phyloP scores from a whole-genome alignment of 2,329 filamentous ascomycete genomes.

The Pseudovirgaria hyperparasitica region DNA sequence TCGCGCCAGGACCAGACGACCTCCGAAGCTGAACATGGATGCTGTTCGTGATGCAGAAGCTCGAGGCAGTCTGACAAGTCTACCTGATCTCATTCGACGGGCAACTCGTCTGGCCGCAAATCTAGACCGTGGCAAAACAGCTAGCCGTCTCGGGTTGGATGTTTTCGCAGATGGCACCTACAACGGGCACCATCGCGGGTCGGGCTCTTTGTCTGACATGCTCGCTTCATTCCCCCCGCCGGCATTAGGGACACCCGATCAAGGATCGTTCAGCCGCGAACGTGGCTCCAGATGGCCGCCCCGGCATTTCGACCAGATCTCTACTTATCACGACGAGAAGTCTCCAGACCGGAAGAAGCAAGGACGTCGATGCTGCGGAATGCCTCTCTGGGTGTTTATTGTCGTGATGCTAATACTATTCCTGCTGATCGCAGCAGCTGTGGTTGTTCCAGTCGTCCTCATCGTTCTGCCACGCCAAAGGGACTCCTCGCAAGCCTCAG shows the following conservation, averaged over 20 bases:
- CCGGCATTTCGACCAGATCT: conserved; percentile 3
- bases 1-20: conserved; percentile 34
- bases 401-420: conserved; percentile 52
- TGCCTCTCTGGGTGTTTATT: conserved; percentile 69
- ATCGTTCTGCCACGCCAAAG: conserved; percentile 43
- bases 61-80: conserved; percentile 78
- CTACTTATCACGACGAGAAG: conserved; percentile 2
- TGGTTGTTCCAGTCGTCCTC: conserved; percentile 64
- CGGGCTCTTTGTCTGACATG: conserved; percentile 49
- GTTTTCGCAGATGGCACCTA: conserved; percentile 30
- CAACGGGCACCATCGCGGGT: conserved; percentile 23
- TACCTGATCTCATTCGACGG: conserved; percentile 80
- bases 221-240: conserved; percentile 53
- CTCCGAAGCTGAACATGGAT: conserved; percentile 69
- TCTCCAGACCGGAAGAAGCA: conserved; percentile 17
- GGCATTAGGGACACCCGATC: conserved; percentile 35
- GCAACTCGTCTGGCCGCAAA: conserved; percentile 79
- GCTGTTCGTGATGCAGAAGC: conserved; percentile 70
- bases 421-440: conserved; percentile 62
- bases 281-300: conserved; percentile 18
- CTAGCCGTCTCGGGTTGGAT: conserved; percentile 42
- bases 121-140: conserved; percentile 68
- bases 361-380: conserved; percentile 63
- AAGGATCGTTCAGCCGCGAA: conserved; percentile 10
- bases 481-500: conserved; percentile 10